phyloP scores from a whole-genome alignment of 2,329 filamentous ascomycete species.

The Didymellaceae sp. region DNA sequence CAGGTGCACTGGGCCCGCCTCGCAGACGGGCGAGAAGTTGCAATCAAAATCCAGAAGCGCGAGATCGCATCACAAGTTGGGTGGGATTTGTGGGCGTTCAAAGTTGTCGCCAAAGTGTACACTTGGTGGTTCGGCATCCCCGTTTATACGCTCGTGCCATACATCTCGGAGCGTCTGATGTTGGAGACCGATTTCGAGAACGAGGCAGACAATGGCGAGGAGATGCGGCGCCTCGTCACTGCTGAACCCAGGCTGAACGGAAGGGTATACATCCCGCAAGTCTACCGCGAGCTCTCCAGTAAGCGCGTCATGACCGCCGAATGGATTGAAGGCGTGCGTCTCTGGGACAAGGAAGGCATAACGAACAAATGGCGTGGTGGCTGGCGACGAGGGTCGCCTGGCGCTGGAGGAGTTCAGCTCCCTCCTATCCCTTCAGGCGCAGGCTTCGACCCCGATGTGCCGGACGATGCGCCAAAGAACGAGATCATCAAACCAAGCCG shows the following conservation, averaged over 20 bases:
- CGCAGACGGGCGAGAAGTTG: slow-evolving; percentile 86
- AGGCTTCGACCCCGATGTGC: slow-evolving; percentile 38
- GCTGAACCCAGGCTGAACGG: slow-evolving; percentile 76
- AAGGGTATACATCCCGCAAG: slow-evolving; percentile 85
- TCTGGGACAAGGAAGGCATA: slow-evolving; percentile 90
- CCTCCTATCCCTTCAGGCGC: slow-evolving; percentile 50
- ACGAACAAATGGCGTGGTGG: slow-evolving; percentile 80
- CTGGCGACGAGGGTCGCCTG: slow-evolving; percentile 76
- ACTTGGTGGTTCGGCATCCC: slow-evolving; percentile 92
- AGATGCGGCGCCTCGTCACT: slow-evolving; percentile 79
- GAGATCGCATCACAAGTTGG: slow-evolving; percentile 90
- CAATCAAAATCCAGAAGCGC: slow-evolving; percentile 94
- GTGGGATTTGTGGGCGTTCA: slow-evolving; percentile 97
- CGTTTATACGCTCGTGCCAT: slow-evolving; percentile 87
- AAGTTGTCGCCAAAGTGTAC: slow-evolving; percentile 83
- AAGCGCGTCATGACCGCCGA: slow-evolving; percentile 90
- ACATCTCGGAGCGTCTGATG: slow-evolving; percentile 88
- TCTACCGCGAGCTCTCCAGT: slow-evolving; percentile 83
- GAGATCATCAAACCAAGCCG: slow-evolving; percentile 80
- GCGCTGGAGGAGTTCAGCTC: slow-evolving; percentile 72
- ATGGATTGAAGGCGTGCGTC: slow-evolving; percentile 92
- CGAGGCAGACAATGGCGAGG: slow-evolving; percentile 86
- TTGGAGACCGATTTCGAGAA: slow-evolving; percentile 95
- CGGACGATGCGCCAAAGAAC: slow-evolving; percentile 49
- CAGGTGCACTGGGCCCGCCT: slow-evolving; percentile 95